These are phyloP conservation scores for Sporothrix euskadiensis DNA, from an alignment of 2,329 filamentous ascomycete genomes.

Conservation along the genomic window DNA sequence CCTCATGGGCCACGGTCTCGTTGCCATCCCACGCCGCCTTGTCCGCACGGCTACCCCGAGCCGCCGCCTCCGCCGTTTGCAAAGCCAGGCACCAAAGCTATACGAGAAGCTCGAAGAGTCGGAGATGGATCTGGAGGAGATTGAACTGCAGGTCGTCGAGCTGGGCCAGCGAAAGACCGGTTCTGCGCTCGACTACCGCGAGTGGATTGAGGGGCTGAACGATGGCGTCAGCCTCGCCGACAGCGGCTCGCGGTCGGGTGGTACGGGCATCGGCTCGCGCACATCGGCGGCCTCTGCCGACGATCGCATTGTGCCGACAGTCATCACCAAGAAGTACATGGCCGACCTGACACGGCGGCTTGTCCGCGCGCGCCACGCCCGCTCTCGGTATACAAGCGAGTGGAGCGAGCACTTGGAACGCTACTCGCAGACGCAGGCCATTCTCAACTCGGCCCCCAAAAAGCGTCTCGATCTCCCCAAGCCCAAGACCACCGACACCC, in stretches of 20 bases:
- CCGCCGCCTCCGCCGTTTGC: conserved; percentile 70
- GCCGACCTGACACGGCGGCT: conserved; percentile 84
- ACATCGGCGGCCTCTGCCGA: conserved; percentile 45
- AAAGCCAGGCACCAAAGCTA: conserved; percentile 74
- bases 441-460: conserved; percentile 80
- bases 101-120: conserved; percentile 89
- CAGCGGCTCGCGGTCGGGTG: conserved; percentile 49
- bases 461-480: conserved; percentile 75
- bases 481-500: conserved; percentile 54
- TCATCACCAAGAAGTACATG: conserved; percentile 90
- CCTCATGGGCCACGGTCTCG: conserved; percentile 94
- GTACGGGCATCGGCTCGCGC: conserved; percentile 31
- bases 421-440: conserved; percentile 73
- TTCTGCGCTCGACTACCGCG: conserved; percentile 71
- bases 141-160: conserved; percentile 78
- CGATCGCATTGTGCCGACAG: conserved; percentile 64
- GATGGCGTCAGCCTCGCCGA: conserved; percentile 74
- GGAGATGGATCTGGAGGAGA: conserved; percentile 72
- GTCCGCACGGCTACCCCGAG: conserved; percentile 78
- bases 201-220: conserved; percentile 94
- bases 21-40: conserved; percentile 81
- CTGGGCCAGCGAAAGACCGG: conserved; percentile 79
- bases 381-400: conserved; percentile 78
- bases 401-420: conserved; percentile 79
- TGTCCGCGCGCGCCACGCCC: conserved; percentile 77